phyloP scores from a whole-genome alignment of 805 yeast genomes.

The Pichia phayaonensis region DNA sequence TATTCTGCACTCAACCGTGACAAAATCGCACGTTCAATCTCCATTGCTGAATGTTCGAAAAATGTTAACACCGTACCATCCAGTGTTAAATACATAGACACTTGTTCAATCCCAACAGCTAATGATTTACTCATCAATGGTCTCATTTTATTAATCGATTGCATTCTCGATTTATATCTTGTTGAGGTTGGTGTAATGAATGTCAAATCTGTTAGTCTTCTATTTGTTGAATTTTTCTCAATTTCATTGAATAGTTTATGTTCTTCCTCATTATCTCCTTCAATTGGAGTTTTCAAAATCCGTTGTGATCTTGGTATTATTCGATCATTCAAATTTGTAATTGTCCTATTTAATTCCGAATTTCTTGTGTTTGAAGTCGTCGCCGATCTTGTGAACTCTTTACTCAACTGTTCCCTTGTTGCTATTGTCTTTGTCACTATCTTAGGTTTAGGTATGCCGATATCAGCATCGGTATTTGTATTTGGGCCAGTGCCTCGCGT shows the following conservation, averaged over 20 bases:
- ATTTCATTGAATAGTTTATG: constrained; percentile 1
- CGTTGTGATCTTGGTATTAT: constrained; percentile 1
- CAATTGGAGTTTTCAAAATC: not conserved
- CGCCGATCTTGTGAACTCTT: constrained; percentile 6
- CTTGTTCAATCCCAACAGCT: constrained; percentile 49
- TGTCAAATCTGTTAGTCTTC: constrained; percentile 29
- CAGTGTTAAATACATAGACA: constrained; percentile 39
- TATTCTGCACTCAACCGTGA: constrained; percentile 37
- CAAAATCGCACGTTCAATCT: constrained; percentile 44
- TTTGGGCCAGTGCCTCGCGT: not conserved
- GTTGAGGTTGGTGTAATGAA: constrained; percentile 12
- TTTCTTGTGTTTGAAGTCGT: not conserved
- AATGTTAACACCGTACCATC: constrained; percentile 45
- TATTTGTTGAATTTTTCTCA: constrained; percentile 18
- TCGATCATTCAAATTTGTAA: not conserved
- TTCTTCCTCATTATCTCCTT: constrained; percentile 1
- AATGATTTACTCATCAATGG: constrained; percentile 37
- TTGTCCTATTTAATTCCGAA: not conserved
- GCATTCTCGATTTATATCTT: constrained; percentile 17
- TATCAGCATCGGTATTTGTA: not conserved
- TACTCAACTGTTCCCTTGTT: constrained; percentile 6
- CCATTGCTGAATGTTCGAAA: constrained; percentile 49
- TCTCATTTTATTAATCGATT: constrained; percentile 32
- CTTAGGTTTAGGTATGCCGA: not conserved
- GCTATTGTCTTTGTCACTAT: constrained; percentile 9